Conservation (phyloP, 805 yeast genomes). For the Ascoidea rubescens region DNA sequence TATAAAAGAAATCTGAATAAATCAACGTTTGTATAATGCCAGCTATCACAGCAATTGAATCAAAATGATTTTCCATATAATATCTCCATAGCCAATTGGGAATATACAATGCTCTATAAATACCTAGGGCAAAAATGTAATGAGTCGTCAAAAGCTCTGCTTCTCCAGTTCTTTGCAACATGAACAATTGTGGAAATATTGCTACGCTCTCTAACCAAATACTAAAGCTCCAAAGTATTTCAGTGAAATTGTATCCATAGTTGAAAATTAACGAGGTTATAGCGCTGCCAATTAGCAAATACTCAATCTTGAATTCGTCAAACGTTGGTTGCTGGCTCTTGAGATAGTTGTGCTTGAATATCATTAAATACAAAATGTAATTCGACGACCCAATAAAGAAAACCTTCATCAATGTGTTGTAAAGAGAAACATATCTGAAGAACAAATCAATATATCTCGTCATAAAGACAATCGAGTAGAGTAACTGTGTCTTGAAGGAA, state of each 20-base stretch:
- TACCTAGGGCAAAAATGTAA: conserved; percentile 86
- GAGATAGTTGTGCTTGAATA: conserved; percentile 37
- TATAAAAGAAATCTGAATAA: conserved; percentile 91
- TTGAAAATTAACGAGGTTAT: conserved; percentile 52
- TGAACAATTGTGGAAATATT: conserved; percentile 82
- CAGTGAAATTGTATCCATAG: conserved; percentile 44
- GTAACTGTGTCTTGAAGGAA: conserved; percentile 75
- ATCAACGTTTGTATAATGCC: conserved; percentile 78
- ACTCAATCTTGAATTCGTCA: conserved; percentile 64
- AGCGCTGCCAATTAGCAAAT: conserved; percentile 49
- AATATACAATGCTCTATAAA: conserved; percentile 78
- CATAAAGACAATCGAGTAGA: conserved; percentile 61
- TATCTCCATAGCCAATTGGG: conserved; percentile 94
- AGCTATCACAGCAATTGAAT: conserved; percentile 57
- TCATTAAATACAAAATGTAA: conserved; percentile 65
- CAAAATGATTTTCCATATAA: conserved; percentile 44
- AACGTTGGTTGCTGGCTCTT: conserved; percentile 41
- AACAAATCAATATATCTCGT: conserved; percentile 61
- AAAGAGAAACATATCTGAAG: conserved; percentile 43
- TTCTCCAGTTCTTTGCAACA: conserved; percentile 80
- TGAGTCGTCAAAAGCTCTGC: conserved; percentile 82
- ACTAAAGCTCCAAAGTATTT: conserved; percentile 76
- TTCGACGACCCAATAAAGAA: conserved; percentile 64
- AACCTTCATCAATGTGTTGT: conserved; percentile 71
- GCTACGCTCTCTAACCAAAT: conserved; percentile 90